These are phyloP conservation scores for Ballota nigra DNA, from an alignment of 257 asterid species.

Conservation along the genomic window DNA sequence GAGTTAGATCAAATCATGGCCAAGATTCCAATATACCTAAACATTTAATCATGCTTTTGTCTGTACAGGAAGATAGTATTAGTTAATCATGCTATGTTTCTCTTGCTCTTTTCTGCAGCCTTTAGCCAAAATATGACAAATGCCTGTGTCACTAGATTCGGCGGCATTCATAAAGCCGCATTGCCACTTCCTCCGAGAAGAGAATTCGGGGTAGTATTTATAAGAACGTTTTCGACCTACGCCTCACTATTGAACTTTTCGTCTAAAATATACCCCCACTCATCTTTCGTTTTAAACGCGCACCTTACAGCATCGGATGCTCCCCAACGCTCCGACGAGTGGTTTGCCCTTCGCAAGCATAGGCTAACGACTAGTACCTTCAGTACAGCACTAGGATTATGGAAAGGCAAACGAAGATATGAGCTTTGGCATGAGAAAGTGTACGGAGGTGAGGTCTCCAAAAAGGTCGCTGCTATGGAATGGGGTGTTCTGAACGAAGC, in stretches of 20 bases:
- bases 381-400: conserved; percentile 87
- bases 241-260: conserved; percentile 43
- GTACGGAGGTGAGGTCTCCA: conserved; percentile 39
- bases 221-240: conserved; percentile 52
- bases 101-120: conserved; percentile 7
- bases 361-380: conserved; percentile 89
- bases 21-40: too few species aligned
- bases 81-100: background rate
- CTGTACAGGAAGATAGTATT: background rate
- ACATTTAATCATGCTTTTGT: background rate
- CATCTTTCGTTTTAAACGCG: conserved; percentile 42
- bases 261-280: conserved; percentile 30
- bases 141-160: conserved; percentile 55
- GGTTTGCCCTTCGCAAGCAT: conserved; percentile 96
- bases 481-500: conserved; percentile 93
- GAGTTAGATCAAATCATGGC: too few species aligned
- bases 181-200: conserved; percentile 46
- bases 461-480: conserved; percentile 62
- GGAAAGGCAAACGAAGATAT: conserved; percentile 85
- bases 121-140: conserved; percentile 45
- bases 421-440: conserved; percentile 94
- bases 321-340: conserved; percentile 89
- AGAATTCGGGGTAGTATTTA: conserved; percentile 36
- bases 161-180: conserved; percentile 46
- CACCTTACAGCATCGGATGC: conserved; percentile 55